A percentile compares a stretch with the other conserved stretches of the same genome.
These are phyloP conservation scores for Tardiomyces depauwii DNA, from an alignment of 1,139 yeast species.

Conservation along the genomic window DNA sequence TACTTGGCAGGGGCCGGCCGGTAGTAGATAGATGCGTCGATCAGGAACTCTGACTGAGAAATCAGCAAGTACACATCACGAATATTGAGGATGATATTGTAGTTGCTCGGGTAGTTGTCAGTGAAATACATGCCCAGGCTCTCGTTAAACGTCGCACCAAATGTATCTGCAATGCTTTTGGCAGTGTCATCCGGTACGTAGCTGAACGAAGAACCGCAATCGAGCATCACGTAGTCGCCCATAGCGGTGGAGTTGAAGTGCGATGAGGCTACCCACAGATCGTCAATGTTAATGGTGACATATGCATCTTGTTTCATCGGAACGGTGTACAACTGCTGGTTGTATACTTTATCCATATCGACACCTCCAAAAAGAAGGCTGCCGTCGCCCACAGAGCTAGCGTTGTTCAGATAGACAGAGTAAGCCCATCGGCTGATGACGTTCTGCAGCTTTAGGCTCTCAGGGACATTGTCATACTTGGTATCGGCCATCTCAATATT, in stretches of 20 bases:
- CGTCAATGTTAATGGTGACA: neutral
- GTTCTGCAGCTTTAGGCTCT: neutral
- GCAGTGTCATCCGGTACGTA: neutral
- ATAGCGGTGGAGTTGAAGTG: neutral
- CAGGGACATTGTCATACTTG: neutral
- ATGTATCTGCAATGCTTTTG: neutral
- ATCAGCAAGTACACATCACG: neutral
- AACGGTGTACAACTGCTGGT: neutral
- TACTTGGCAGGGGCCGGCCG: neutral
- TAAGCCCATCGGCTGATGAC: neutral
- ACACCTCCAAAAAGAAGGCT: neutral
- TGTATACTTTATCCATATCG: neutral
- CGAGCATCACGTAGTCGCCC: neutral
- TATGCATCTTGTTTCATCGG: neutral
- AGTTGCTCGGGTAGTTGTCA: neutral
- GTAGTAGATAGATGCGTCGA: neutral
- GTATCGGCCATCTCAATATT: neutral
- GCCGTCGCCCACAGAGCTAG: neutral
- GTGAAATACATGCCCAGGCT: neutral
- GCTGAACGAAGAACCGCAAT: neutral
- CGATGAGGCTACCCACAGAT: neutral
- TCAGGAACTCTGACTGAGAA: neutral
- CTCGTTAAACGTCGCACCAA: neutral
- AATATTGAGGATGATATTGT: neutral
- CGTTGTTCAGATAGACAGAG: neutral